Conservation (phyloP, 805 yeast genomes). For the Priceomyces haplophilus region DNA sequence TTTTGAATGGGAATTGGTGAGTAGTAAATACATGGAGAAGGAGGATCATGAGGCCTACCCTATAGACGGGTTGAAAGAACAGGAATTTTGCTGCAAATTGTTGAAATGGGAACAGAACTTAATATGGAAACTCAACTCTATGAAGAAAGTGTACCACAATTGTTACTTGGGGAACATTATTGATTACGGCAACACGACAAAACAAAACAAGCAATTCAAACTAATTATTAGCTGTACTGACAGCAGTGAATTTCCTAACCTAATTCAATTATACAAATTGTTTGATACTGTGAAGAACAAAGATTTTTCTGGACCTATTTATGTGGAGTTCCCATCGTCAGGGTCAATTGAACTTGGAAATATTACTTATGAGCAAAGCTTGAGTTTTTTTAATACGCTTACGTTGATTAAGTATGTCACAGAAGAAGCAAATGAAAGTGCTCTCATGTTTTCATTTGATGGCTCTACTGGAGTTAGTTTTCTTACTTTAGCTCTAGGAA, state of each 20-base stretch:
- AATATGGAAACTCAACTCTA: constrained; percentile 30
- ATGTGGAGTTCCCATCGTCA: constrained; percentile 34
- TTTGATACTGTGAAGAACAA: constrained; percentile 3
- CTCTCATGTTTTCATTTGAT: constrained; percentile 33
- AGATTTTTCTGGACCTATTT: constrained; percentile 7
- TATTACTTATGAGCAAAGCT: constrained; percentile 22
- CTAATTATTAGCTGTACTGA: constrained; percentile 58
- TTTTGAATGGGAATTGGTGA: constrained; percentile 6
- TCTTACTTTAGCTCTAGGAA: constrained; percentile 17
- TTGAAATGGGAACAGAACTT: constrained; percentile 33
- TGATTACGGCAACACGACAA: constrained; percentile 23
- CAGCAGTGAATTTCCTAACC: constrained; percentile 49
- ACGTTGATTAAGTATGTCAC: constrained; percentile 24
- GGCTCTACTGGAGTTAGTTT: constrained; percentile 38
- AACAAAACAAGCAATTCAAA: constrained; percentile 37
- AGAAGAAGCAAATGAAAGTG: constrained; percentile 16
- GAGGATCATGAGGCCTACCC: not conserved
- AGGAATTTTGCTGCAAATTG: constrained; percentile 16
- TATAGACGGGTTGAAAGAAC: not conserved
- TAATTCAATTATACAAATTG: constrained; percentile 26
- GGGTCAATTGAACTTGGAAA: constrained; percentile 21
- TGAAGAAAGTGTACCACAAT: constrained; percentile 24
- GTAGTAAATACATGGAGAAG: constrained; percentile 1
- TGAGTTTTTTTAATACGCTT: constrained; percentile 28
- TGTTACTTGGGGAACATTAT: constrained; percentile 31